Evolutionary conservation across 2,329 filamentous ascomycete genomes (phyloP).

Genomic region (Ceratocystis harringtonii): DNA sequence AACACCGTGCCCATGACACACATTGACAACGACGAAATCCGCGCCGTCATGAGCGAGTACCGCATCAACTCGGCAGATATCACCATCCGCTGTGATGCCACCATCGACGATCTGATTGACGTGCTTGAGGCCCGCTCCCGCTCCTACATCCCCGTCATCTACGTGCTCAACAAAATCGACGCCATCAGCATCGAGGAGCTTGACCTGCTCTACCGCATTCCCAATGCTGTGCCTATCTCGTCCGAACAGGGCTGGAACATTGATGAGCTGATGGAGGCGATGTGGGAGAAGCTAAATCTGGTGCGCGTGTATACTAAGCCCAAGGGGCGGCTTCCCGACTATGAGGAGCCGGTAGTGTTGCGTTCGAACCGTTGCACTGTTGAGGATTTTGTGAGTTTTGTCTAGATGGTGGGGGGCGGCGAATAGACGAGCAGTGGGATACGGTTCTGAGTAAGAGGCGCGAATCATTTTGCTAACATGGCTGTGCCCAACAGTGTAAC

Average conservation of each 20-base stretch:
- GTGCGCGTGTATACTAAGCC: constrained; percentile 95
- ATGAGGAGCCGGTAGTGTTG: constrained; percentile 78
- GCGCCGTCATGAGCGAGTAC: constrained; percentile 94
- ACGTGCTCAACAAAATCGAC: constrained; percentile 98
- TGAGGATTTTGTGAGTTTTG: constrained; percentile 77
- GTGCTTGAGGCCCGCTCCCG: constrained; percentile 85
- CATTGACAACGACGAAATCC: constrained; percentile 93
- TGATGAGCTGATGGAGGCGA: constrained; percentile 88
- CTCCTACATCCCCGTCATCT: constrained; percentile 97
- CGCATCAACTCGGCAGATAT: constrained; percentile 94
- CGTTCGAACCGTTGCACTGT: constrained; percentile 70
- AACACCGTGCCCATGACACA: constrained; percentile 82
- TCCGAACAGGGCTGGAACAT: constrained; percentile 97
- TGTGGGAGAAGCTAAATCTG: constrained; percentile 95
- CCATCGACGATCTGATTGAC: constrained; percentile 93
- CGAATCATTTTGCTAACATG: background rate
- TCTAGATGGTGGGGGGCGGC: too few relatives aligned
- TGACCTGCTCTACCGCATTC: constrained; percentile 89
- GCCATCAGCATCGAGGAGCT: constrained; percentile 95
- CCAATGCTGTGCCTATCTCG: constrained; percentile 92
- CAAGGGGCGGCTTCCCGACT: constrained; percentile 88
- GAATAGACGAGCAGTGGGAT: too few relatives aligned
- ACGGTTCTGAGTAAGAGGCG: too few relatives aligned
- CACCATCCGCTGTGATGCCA: constrained; percentile 93
- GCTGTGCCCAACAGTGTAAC: constrained; percentile 55